Evolutionary conservation across 257 asterid genomes (phyloP), one percentile per base, ranked within the genome.

Genomic region (Catharanthus roseus): DNA sequence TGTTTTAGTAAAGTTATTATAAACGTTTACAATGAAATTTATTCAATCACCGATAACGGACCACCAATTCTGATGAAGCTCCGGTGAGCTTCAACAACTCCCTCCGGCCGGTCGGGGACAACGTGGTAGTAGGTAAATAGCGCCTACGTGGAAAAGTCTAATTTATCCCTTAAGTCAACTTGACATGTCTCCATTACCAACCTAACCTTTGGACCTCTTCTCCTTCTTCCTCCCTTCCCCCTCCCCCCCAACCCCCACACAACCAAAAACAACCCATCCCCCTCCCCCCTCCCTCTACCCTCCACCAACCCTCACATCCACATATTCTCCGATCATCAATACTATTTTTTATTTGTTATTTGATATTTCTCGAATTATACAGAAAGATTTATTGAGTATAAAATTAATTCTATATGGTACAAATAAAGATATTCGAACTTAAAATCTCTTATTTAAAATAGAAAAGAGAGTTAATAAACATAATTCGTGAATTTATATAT

Each of bases 291-390:
- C 36, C 36, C 65, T 5, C 49, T 7, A 11, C 23, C 54, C 80
- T 88, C 83, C 80, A 86, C 95, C 96, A 82, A 89, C 89, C 53
- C 88, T 64, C 89, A 81, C 78, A 67, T 33, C 28, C 79, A 51
- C 51, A 63, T 4, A 28, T 61, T 39, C 66, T 4, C 63, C 12
- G 68, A 33, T 55, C 73, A 65, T 38, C 21, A 50, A 41, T 34
- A 1, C 21, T 1, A 39, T 34, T 72, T 81, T 72, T 70, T 77
- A n/a, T n/a, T n/a, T n/a, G n/a, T n/a, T n/a, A n/a, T n/a, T n/a
- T n/a, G n/a, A n/a, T n/a, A n/a, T n/a, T n/a, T n/a, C n/a, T n/a
- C n/a, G n/a, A n/a, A n/a, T n/a, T n/a, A n/a, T n/a, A n/a, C n/a
- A n/a, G n/a, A n/a, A n/a, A n/a, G n/a, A n/a, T n/a, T n/a, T n/a